Evolutionary conservation across 163 green algal genomes (phyloP).

Genomic region (Scenedesmus sp.): DNA sequence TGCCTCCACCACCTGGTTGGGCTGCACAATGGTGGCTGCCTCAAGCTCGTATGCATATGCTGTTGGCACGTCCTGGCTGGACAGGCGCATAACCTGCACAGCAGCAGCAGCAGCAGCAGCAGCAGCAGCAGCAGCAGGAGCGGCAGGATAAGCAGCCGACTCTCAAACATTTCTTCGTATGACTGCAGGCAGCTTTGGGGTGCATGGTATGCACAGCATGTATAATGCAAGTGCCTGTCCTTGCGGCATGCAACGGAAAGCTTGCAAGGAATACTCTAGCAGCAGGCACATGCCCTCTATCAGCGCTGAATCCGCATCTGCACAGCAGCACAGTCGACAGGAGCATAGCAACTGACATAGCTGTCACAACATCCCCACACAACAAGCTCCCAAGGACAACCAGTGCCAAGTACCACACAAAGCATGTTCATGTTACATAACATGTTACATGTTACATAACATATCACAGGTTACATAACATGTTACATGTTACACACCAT

Average conservation of each 20-base stretch:
- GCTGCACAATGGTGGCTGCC: slow-evolving; percentile 95
- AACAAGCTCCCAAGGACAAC: too few relatives aligned
- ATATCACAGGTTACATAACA: background rate
- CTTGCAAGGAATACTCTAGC: too few relatives aligned
- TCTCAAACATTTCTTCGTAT: too few relatives aligned
- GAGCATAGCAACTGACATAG: background rate
- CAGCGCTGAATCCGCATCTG: background rate
- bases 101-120: background rate
- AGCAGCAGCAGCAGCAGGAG: background rate
- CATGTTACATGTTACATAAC: background rate
- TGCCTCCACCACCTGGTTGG: slow-evolving; percentile 81
- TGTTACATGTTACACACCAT: background rate
- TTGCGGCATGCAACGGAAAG: background rate
- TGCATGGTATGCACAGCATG: too few relatives aligned
- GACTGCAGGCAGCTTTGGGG: too few relatives aligned
- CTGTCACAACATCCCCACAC: too few relatives aligned
- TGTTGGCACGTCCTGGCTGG: slow-evolving; percentile 95
- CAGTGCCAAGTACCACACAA: background rate
- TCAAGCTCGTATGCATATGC: slow-evolving; percentile 96
- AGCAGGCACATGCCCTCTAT: too few relatives aligned
- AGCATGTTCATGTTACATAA: background rate
- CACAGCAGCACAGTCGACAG: background rate
- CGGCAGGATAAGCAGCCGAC: background rate
- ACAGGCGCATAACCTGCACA: slow-evolving; percentile 86
- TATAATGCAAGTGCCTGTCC: too few relatives aligned